Conservation (phyloP, 2,329 filamentous ascomycete species). For the Ophiostoma ips region DNA sequence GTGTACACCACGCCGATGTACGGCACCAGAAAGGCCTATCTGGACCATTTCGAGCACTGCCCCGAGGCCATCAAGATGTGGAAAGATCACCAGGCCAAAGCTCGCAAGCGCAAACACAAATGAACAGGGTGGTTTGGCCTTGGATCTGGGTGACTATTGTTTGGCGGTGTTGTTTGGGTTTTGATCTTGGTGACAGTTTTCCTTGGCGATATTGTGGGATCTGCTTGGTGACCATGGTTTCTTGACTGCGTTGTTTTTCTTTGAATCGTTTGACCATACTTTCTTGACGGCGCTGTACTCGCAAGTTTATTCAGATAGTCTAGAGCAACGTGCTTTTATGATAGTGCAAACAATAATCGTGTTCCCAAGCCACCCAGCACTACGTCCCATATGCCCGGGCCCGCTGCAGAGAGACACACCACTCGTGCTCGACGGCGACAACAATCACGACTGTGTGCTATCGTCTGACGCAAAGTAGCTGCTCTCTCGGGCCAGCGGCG, state of each 20-base stretch:
- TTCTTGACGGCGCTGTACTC: too few relatives aligned
- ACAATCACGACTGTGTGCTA: not conserved
- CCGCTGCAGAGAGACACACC: too few relatives aligned
- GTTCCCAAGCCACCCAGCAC: too few relatives aligned
- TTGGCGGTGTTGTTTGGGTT: not conserved
- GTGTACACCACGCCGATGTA: slow-evolving; percentile 2
- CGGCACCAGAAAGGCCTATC: not conserved
- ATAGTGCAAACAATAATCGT: too few relatives aligned
- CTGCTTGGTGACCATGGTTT: too few relatives aligned
- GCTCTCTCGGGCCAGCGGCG: slow-evolving; percentile 37
- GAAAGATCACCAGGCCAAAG: not conserved
- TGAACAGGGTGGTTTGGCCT: not conserved
- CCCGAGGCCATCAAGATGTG: slow-evolving; percentile 1
- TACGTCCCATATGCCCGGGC: too few relatives aligned
- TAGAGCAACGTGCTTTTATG: too few relatives aligned
- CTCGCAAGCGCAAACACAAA: not conserved
- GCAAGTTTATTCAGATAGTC: too few relatives aligned
- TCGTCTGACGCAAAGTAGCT: slow-evolving; percentile 17
- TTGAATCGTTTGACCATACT: too few relatives aligned
- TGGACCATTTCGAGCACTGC: not conserved
- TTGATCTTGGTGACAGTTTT: not conserved
- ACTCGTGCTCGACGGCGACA: not conserved
- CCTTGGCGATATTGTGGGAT: too few relatives aligned
- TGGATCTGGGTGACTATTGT: too few relatives aligned
- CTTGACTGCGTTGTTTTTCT: too few relatives aligned